Evolutionary conservation across 1,284 basidiomycete genomes (phyloP), one percentile per base, ranked within the genome.

Genomic region (Rhodotorula sp.): DNA sequence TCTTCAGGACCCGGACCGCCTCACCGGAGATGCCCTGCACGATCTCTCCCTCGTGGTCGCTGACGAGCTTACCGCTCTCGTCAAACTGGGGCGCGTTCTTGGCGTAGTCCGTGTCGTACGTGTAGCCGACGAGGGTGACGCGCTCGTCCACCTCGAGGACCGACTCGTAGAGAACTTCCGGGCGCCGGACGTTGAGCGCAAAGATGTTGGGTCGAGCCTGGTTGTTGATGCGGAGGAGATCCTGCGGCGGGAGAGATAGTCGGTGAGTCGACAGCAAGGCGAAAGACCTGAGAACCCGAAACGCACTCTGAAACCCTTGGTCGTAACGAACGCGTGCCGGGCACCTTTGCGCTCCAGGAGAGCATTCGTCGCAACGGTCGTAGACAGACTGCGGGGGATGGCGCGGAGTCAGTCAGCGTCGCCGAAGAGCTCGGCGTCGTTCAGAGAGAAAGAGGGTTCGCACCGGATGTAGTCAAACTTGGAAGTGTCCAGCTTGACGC

Each of bases 311-410:
- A 97, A 0, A 93, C 95, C 76, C 79, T 89, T 89, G 0, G 95
- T 97, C 79, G 95, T 97, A 26, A 98, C 83, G 31, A 99, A 84
- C 0, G 93, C 96, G 72, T 97, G 93, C 75, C 89, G 88, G 78
- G 92, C 89, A 1, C 96, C 96, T 80, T 94, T 95, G 52, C 96
- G 88, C 80, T 98, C 96, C 8, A 99, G 86, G 0, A 99, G 86
- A 0, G 96, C 95, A 78, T 98, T 99, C 23, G 96, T 99, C 0
- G 93, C 96, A 3, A 98, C 93, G 0, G 96, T 99, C 0, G 96
- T 98, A 0, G 91, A 93, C 5, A 97, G 84, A 23, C 69, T 67
- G 94, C 97, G n/a, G 12, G 39, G 8, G 39, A 14, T 16, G 5
- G 2, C 26, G 97, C 83, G 39, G 97, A 85, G 0, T 94, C 94